phyloP scores from a whole-genome alignment of 2,329 filamentous ascomycete genomes.

The Tolypocladium guangdongense region DNA sequence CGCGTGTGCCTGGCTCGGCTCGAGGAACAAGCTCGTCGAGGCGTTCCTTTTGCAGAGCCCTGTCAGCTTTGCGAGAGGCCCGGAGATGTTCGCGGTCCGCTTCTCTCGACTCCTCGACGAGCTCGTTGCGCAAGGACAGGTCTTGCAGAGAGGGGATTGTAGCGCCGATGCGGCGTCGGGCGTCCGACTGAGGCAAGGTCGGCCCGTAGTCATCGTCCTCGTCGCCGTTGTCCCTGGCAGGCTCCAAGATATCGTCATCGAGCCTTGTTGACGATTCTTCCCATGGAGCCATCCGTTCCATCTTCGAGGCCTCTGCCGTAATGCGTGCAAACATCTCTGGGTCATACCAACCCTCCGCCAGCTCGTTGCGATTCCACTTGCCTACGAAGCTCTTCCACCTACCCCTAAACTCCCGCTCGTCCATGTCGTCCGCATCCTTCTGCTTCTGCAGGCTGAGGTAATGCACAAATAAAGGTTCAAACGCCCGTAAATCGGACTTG shows the following conservation, averaged over 20 bases:
- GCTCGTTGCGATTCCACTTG: constrained; percentile 85
- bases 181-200: constrained; percentile 12
- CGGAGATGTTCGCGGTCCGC: constrained; percentile 45
- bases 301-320: constrained; percentile 14
- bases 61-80: constrained; percentile 51
- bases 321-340: constrained; percentile 50
- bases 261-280: not conserved
- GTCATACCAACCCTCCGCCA: constrained; percentile 91
- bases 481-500: constrained; percentile 56
- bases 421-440: constrained; percentile 55
- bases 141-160: constrained; percentile 64
- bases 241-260: constrained; percentile 3
- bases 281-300: not conserved
- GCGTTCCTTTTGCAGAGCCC: constrained; percentile 54
- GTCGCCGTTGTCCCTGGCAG: constrained; percentile 16
- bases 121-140: constrained; percentile 49
- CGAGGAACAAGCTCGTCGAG: constrained; percentile 76
- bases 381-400: constrained; percentile 88
- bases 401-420: constrained; percentile 65
- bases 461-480: constrained; percentile 64
- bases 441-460: constrained; percentile 87
- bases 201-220: constrained; percentile 48
- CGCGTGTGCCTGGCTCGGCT: constrained; percentile 71
- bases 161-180: constrained; percentile 33
- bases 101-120: constrained; percentile 36